Evolutionary conservation across 2,329 filamentous ascomycete species (phyloP).

Genomic region (Cladophialophora immunda): DNA sequence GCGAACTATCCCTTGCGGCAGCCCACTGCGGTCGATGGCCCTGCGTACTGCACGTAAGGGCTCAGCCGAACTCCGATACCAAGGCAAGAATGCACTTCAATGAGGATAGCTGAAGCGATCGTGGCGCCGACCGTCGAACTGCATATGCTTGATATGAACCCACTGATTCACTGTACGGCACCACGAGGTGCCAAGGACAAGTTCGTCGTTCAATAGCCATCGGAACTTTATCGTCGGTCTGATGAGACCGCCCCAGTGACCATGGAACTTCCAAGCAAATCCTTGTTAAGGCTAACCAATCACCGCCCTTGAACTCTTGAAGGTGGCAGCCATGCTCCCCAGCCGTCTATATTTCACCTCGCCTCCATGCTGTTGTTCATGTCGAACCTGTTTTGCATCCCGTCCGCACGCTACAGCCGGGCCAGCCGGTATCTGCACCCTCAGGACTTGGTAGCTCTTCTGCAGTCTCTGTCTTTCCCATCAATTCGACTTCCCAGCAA

Average conservation of each 20-base stretch:
- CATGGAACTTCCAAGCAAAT: constrained; percentile 9
- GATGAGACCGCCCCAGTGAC: background rate
- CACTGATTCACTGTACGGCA: background rate
- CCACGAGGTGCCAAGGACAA: background rate
- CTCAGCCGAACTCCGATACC: background rate
- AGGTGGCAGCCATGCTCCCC: constrained; percentile 19
- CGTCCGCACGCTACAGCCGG: constrained; percentile 9
- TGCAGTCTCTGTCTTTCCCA: background rate
- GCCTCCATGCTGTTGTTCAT: constrained; percentile 4
- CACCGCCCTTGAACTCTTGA: constrained; percentile 2
- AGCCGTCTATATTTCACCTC: constrained; percentile 31
- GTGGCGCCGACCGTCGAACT: background rate
- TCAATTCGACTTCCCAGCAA: constrained; percentile 8
- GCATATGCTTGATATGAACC: background rate
- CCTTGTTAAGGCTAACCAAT: constrained; percentile 26
- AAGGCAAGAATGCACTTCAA: background rate
- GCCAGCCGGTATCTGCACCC: background rate
- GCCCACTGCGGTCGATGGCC: background rate
- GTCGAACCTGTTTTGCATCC: constrained; percentile 19
- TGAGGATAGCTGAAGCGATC: background rate
- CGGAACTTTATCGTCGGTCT: background rate
- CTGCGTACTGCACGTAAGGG: background rate
- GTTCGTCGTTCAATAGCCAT: background rate
- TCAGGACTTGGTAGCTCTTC: background rate
- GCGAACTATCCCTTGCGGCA: background rate